Percentiles rank a stretch among this genome's conserved stretches.
These are phyloP conservation scores for Triangularia verruculosa DNA, from an alignment of 2,329 filamentous ascomycete genomes.

Conservation along the genomic window DNA sequence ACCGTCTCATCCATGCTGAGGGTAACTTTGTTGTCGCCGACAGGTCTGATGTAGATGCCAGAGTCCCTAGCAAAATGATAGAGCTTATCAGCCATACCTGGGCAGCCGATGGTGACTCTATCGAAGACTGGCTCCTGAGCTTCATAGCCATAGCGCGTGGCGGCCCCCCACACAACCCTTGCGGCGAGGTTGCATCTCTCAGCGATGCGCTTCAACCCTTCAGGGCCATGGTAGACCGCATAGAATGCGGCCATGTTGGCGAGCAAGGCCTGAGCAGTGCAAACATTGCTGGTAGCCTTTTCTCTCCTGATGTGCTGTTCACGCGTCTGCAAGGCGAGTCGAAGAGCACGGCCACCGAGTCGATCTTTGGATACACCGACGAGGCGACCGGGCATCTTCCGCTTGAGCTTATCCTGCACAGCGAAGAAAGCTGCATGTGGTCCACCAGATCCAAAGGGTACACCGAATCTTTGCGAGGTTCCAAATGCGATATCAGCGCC, in stretches of 20 bases:
- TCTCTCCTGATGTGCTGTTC: conserved; percentile 96
- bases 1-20: conserved; percentile 72
- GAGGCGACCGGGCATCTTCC: conserved; percentile 87
- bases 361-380: conserved; percentile 92
- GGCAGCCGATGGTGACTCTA: conserved; percentile 64
- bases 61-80: conserved; percentile 50
- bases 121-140: conserved; percentile 64
- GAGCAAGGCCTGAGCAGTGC: conserved; percentile 87
- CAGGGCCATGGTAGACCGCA: conserved; percentile 87
- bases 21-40: conserved; percentile 60
- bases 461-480: conserved; percentile 85
- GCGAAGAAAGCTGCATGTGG: conserved; percentile 98
- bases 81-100: conserved; percentile 49
- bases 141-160: conserved; percentile 55
- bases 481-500: conserved; percentile 95
- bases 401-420: conserved; percentile 85
- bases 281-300: conserved; percentile 97
- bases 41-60: conserved; percentile 59
- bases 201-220: conserved; percentile 79
- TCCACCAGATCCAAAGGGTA: conserved; percentile 87
- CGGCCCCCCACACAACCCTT: conserved; percentile 63
- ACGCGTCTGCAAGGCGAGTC: conserved; percentile 83
- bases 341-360: conserved; percentile 74
- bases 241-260: conserved; percentile 97
- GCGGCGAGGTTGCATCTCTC: conserved; percentile 71